Base-by-base conservation (phyloP, 2,329 filamentous ascomycete species). In the Elsinoe batatas region DNA sequence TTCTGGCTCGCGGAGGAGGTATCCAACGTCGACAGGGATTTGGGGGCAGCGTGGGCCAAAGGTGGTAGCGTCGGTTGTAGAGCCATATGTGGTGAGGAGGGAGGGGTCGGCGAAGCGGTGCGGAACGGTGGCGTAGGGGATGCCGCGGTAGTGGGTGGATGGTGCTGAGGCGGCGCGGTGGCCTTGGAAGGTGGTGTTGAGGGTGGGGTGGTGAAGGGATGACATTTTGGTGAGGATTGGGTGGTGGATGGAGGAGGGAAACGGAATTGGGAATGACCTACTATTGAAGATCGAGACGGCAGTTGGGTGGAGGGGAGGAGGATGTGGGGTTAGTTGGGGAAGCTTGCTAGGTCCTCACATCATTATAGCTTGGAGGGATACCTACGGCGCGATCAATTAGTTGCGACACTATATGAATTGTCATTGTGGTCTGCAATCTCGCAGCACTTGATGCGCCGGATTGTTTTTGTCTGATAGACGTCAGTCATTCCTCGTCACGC, bases 1-100 rank as follows among this genome's bases (percentile, higher is more conserved):
- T 5, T 68, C 66, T 0, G 74, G 73, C 1, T 74, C 67, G 6
- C 74, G 72, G 18, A 75, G 60, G n/a, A 76, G 60, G 57, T 75
- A 69, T 1, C 72, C 68, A 0, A 74, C 66, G 30, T 76, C 74
- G 1, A 74, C 58, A 13, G 66, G 57, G 1, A 64, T 63, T 47
- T 76, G 73, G 2, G 74, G 74, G 37, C 73, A 75, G 56, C 67
- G 66, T 1, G 73, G 72, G 18, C 51, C 38, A 37, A 33, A 38
- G 15, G 32, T 13, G 47, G 33, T 51, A 33, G 44, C 47, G 32
- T 32, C 17, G 13, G 15, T 13, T 4, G 36, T 20, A 3, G 51
- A 4, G n/a, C 20, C 36, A 17, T 43, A 54, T 3, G 18, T 43
- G 3, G 8, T 54, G 40, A 3, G 62, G 49, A 58, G 12, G 1